Percentiles rank a stretch among this genome's conserved stretches.
Conservation (phyloP, 2,329 filamentous ascomycete species). For the Ophiocordyceps robertsii region DNA sequence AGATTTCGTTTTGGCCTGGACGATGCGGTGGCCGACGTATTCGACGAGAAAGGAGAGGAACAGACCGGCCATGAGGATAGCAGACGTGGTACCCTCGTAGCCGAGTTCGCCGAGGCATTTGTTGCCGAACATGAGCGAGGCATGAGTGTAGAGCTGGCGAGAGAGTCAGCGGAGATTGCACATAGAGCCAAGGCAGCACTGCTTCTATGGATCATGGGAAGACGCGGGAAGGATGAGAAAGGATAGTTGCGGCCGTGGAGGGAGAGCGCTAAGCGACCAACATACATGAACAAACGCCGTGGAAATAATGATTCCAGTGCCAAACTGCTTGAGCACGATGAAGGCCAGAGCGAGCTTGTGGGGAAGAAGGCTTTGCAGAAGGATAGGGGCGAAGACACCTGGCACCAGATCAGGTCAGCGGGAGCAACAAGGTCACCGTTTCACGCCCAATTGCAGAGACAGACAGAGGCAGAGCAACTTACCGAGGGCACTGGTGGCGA, state of each 20-base stretch:
- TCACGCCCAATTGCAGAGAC: not conserved
- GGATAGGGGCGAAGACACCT: conserved; percentile 52
- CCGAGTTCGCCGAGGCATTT: conserved; percentile 50
- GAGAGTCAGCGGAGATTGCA: not conserved
- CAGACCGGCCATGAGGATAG: conserved; percentile 61
- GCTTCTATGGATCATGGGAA: not conserved
- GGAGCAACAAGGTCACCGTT: not conserved
- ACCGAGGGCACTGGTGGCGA: conserved; percentile 54
- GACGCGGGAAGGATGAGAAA: not conserved
- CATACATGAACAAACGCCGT: conserved; percentile 56
- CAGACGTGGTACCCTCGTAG: conserved; percentile 57
- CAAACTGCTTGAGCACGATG: conserved; percentile 58
- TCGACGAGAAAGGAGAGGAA: conserved; percentile 63
- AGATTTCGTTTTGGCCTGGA: conserved; percentile 23
- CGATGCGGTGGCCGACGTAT: conserved; percentile 48
- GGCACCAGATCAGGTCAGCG: too few species aligned
- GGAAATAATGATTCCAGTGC: conserved; percentile 58
- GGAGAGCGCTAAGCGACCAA: conserved; percentile 1
- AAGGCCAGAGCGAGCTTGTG: conserved; percentile 36
- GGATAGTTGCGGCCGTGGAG: not conserved
- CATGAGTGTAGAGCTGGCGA: conserved; percentile 57
- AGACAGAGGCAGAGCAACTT: conserved; percentile 4
- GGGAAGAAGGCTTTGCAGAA: conserved; percentile 45
- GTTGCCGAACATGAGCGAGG: conserved; percentile 58
- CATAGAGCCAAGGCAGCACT: not conserved